Evolutionary conservation across 106 monocot genomes (phyloP), one percentile per base, ranked within the genome.

Genomic region (Ottelia alismoides): DNA sequence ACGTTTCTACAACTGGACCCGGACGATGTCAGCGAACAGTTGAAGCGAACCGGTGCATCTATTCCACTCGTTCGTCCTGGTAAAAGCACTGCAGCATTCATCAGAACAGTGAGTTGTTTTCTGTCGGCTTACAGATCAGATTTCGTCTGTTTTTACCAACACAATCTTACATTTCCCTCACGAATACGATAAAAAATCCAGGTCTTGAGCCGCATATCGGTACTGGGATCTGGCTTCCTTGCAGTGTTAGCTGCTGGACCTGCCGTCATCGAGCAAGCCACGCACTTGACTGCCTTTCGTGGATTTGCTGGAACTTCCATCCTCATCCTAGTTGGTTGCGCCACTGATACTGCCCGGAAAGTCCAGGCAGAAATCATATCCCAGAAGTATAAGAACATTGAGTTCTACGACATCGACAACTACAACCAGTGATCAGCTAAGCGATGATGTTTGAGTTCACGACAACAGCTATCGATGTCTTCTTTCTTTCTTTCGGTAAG

Each of bases 1-100:
- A 99, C 98, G 24, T 99, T 99, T 66, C 86, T 99, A 62, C 90
- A 99, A 73, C 63, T 99, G 70, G 98, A 99, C 71, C 98, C 98
- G 57, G 86, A 91, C 62, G 98, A 99, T 83, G 79, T 99, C 22
- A 99, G 98, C 24, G 90, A 99, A 60, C 90, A 99, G 60, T 74
- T 99, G 65, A 99, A 99, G 72, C 85, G 98, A 19, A 85, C 83
- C 63, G 98, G 98, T 32, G 98, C 98, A 75, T 99, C 98, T 35
- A 99, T 99, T 27, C 98, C 98, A 12, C 80, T 90, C 47, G 98
- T 99, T 28, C 61, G 98, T 30, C 98, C 90, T 22, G 98, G 90
- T 53, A 90, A 99, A 68, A 91, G 82, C 69, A 99, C 98, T 22
- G 90, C 98, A 51, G 69, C 82, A 28, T 99, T 68, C 66, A 65